phyloP scores from a whole-genome alignment of 805 yeast genomes.

The Ogataea populi-albae region DNA sequence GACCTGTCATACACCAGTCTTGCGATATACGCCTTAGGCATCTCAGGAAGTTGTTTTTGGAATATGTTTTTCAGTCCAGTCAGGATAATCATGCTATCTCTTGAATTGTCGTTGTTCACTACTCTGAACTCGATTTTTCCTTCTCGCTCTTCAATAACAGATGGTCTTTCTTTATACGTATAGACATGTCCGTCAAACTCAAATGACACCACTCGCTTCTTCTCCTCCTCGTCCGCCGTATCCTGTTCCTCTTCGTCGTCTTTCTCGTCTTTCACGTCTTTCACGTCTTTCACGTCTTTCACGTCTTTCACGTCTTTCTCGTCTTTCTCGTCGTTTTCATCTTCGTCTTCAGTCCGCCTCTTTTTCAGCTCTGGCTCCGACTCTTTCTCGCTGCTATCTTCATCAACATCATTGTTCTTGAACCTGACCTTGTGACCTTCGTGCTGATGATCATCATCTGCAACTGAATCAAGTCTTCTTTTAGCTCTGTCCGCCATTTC shows the following conservation, averaged over 20 bases:
- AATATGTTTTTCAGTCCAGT: slow-evolving; percentile 95
- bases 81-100: slow-evolving; percentile 83
- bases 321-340: slow-evolving; percentile 15
- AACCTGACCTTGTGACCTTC: slow-evolving; percentile 6
- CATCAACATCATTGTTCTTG: slow-evolving; percentile 27
- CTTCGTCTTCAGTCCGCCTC: slow-evolving; percentile 5
- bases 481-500: too few relatives aligned
- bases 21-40: slow-evolving; percentile 97
- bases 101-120: slow-evolving; percentile 89
- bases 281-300: slow-evolving; percentile 22
- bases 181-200: slow-evolving; percentile 76
- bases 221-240: slow-evolving; percentile 38
- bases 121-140: slow-evolving; percentile 94
- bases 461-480: too few relatives aligned
- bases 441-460: slow-evolving; percentile 5
- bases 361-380: slow-evolving; percentile 2
- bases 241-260: slow-evolving; percentile 28
- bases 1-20: slow-evolving; percentile 91
- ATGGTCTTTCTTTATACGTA: slow-evolving; percentile 86
- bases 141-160: slow-evolving; percentile 90
- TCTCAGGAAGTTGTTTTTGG: slow-evolving; percentile 95
- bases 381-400: slow-evolving; percentile 17
- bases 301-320: slow-evolving; percentile 11
- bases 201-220: slow-evolving; percentile 45
- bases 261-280: slow-evolving; percentile 25